Conservation (phyloP, 352 stramenopile genomes). For the Pseudoperonospora humuli region DNA sequence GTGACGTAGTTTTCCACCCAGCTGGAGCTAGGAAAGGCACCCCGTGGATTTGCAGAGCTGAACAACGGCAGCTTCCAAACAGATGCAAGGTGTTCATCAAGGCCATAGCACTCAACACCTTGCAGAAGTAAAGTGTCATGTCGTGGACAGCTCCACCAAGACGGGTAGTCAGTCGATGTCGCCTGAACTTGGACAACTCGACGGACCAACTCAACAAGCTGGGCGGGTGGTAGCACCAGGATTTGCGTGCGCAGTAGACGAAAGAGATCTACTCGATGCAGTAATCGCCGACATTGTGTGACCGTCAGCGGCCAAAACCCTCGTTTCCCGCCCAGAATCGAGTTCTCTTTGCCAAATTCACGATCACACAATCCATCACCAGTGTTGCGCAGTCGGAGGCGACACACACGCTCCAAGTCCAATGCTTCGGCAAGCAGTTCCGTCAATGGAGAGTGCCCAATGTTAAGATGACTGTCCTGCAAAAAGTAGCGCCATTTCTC, state of each 20-base stretch:
- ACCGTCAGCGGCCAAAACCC: slow-evolving; percentile 52
- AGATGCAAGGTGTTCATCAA: slow-evolving; percentile 57
- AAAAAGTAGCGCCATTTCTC: slow-evolving; percentile 83
- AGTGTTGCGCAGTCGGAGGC: slow-evolving; percentile 21
- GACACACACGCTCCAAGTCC: slow-evolving; percentile 57
- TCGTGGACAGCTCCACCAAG: slow-evolving; percentile 67
- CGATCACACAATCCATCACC: slow-evolving; percentile 1
- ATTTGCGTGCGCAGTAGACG: slow-evolving; percentile 61
- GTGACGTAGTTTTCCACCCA: slow-evolving; percentile 80
- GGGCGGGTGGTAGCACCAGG: slow-evolving; percentile 45
- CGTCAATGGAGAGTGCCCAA: slow-evolving; percentile 32
- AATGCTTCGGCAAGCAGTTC: slow-evolving; percentile 46
- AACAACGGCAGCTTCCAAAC: slow-evolving; percentile 73
- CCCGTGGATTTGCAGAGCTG: slow-evolving; percentile 27
- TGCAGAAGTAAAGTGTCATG: slow-evolving; percentile 79
- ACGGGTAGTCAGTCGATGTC: slow-evolving; percentile 33
- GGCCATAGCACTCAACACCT: slow-evolving; percentile 72
- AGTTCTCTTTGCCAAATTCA: slow-evolving; percentile 24
- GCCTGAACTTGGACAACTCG: slow-evolving; percentile 35
- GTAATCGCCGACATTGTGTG: slow-evolving; percentile 48
- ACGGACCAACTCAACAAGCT: slow-evolving; percentile 55
- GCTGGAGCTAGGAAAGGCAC: slow-evolving; percentile 40
- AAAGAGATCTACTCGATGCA: slow-evolving; percentile 81
- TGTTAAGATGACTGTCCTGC: slow-evolving; percentile 36
- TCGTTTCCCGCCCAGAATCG: slow-evolving; percentile 55